phyloP scores from a whole-genome alignment of 345 rosid species.

The Lepidium sativum region DNA sequence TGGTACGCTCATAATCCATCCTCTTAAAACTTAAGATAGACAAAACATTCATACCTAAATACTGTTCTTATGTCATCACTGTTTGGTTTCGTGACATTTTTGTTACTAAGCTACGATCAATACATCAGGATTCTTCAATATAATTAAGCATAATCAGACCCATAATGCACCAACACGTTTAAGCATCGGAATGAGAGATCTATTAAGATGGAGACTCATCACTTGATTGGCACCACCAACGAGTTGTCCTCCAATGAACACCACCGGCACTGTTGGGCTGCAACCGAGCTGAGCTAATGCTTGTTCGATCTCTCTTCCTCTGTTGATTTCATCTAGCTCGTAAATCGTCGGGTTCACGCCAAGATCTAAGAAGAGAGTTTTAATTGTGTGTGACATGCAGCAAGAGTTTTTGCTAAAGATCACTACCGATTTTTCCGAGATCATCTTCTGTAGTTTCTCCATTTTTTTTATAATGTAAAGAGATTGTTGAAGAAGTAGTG shows the following conservation, averaged over 20 bases:
- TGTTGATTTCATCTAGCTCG: slow-evolving; percentile 52
- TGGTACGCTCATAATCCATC: slow-evolving; percentile 1
- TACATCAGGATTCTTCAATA: neutral
- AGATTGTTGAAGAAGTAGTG: neutral
- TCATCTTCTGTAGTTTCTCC: slow-evolving; percentile 48
- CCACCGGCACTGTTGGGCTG: slow-evolving; percentile 49
- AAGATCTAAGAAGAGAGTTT: slow-evolving; percentile 47
- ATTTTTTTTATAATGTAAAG: slow-evolving; percentile 17
- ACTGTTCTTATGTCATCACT: neutral
- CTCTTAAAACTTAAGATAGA: neutral
- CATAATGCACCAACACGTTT: slow-evolving; percentile 58
- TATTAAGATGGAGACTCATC: slow-evolving; percentile 74
- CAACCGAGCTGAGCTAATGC: slow-evolving; percentile 54
- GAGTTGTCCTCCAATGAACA: slow-evolving; percentile 67
- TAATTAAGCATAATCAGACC: slow-evolving; percentile 37
- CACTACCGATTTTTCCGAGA: slow-evolving; percentile 61
- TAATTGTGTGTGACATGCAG: slow-evolving; percentile 67
- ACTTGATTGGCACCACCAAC: slow-evolving; percentile 72
- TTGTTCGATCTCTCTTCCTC: slow-evolving; percentile 64
- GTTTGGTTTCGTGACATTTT: neutral
- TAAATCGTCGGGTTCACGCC: slow-evolving; percentile 55
- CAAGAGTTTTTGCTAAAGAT: slow-evolving; percentile 70
- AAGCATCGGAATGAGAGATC: slow-evolving; percentile 59
- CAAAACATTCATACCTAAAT: neutral
- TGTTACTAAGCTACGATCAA: neutral